Evolutionary conservation across 495 filamentous ascomycete genomes (phyloP), one percentile per base, ranked within the genome.

Genomic region (Pyronema omphalodes): DNA sequence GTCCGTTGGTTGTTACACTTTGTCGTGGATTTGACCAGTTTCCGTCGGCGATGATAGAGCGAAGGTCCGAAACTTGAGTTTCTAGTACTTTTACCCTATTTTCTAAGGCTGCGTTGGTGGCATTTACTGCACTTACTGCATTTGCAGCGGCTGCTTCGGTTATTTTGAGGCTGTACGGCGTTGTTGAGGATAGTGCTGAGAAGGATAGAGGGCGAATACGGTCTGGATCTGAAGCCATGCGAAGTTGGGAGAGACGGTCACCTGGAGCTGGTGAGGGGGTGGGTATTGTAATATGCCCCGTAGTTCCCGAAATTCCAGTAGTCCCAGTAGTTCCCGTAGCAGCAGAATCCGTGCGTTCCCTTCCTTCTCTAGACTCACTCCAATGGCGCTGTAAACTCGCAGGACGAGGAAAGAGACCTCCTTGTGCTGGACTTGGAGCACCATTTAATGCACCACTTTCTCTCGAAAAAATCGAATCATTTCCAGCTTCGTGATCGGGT

Each of bases 361-460:
- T 29, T 5, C 23, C 23, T 5, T 29, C 23, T 29, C 23, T 29
- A 29, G 23, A 29, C 5, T 65, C 62, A 46, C 56, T 65, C 62
- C 62, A 61, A 48, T 65, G 35, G 35, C 62, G 49, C 40, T 61
- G 58, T 44, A 65, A 50, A 45, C 62, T 65, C 18, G 62, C 53
- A 39, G 62, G 62, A 14, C 62, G 61, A 14, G 62, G 62, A n/a
- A 65, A 65, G 9, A 65, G 54, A 12, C 62, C 62, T 37, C 62
- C 62, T 8, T 44, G 53, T 34, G 46, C 18, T 17, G 50, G 44
- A 4, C 23, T 45, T 6, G 49, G 44, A 3, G 52, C n/a, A 12
- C 51, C 55, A 23, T 19, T 37, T 19, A 45, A 3, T 8, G 52
- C 40, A 9, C 15, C 33, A n/a, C 60, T 59, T 44, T 59, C 54